Percentiles rank a stretch among this genome's conserved stretches.
phyloP scores from a whole-genome alignment of 306 rosid genomes.

The Ammopiptanthus mongolicus region DNA sequence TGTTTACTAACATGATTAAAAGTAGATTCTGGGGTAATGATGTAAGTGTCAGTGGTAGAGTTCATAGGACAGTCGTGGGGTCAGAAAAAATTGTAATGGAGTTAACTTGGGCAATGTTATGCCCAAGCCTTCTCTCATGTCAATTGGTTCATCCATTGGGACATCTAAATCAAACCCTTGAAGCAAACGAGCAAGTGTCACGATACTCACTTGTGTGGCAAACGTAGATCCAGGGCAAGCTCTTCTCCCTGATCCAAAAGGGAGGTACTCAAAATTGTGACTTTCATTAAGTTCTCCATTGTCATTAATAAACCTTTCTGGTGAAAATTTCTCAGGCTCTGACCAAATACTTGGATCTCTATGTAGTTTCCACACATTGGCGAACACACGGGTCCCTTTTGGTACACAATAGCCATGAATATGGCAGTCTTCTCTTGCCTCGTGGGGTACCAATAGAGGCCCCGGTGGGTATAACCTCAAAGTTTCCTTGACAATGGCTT shows the following conservation, averaged over 20 bases:
- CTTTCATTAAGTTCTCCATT: slow-evolving; percentile 32
- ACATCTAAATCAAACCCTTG: slow-evolving; percentile 45
- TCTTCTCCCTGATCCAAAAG: slow-evolving; percentile 55
- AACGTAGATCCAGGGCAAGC: slow-evolving; percentile 50
- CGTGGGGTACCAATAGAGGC: slow-evolving; percentile 48
- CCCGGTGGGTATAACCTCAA: slow-evolving; percentile 49
- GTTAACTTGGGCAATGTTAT: slow-evolving; percentile 44
- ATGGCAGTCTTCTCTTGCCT: slow-evolving; percentile 43
- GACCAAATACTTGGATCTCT: slow-evolving; percentile 50
- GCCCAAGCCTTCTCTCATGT: slow-evolving; percentile 50
- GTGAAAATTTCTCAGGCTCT: slow-evolving; percentile 41
- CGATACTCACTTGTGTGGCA: slow-evolving; percentile 34
- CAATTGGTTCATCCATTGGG: slow-evolving; percentile 21
- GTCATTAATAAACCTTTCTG: slow-evolving; percentile 39
- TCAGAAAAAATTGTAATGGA: slow-evolving; percentile 27
- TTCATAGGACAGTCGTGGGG: slow-evolving; percentile 23
- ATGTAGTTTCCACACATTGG: slow-evolving; percentile 55
- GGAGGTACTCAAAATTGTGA: slow-evolving; percentile 41
- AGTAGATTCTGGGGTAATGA: no score
- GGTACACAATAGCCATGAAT: slow-evolving; percentile 32
- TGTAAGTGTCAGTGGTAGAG: background rate
- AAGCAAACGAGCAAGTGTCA: slow-evolving; percentile 44
- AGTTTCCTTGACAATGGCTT: slow-evolving; percentile 53
- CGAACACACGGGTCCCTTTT: slow-evolving; percentile 46
- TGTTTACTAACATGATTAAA: no score